phyloP scores from a whole-genome alignment of 2,329 filamentous ascomycete species.

The Exophiala sp. region DNA sequence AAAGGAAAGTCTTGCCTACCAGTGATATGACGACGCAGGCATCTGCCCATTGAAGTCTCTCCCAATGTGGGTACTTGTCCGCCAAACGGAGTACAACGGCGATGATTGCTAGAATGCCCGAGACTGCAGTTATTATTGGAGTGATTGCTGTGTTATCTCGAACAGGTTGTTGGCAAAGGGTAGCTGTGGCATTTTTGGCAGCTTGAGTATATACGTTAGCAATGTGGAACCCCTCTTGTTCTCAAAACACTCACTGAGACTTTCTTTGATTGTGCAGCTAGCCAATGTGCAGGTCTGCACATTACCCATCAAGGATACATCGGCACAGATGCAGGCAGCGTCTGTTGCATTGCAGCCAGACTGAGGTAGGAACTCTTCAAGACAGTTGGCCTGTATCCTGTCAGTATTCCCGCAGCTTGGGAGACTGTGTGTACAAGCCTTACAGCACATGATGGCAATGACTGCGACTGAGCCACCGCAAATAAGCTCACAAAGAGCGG shows the following conservation, averaged over 20 bases:
- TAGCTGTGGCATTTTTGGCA: slow-evolving; percentile 11
- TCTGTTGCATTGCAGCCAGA: slow-evolving; percentile 5
- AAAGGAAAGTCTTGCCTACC: not conserved
- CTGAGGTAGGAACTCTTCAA: slow-evolving; percentile 2
- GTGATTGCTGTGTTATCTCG: slow-evolving; percentile 7
- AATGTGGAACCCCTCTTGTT: not conserved
- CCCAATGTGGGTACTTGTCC: slow-evolving; percentile 6
- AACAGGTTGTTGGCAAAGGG: slow-evolving; percentile 3
- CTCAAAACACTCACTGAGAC: not conserved
- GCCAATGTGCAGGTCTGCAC: slow-evolving; percentile 2
- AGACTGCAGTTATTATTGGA: slow-evolving; percentile 8
- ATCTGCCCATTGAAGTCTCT: slow-evolving; percentile 12
- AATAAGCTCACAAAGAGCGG: not conserved
- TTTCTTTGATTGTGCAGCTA: slow-evolving; percentile 7
- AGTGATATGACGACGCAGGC: slow-evolving; percentile 11
- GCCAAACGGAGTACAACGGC: slow-evolving; percentile 12
- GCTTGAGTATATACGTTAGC: not conserved
- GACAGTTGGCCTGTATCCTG: slow-evolving; percentile 3
- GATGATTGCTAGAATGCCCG: slow-evolving; percentile 13
- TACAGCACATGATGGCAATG: slow-evolving; percentile 16
- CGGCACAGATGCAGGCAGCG: slow-evolving; percentile 6
- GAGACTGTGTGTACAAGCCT: not conserved
- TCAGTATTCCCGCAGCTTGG: not conserved
- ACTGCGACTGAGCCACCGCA: slow-evolving; percentile 5
- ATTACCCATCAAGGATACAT: slow-evolving; percentile 1